phyloP scores from a whole-genome alignment of 2,329 filamentous ascomycete species.

The Thelonectria olida region DNA sequence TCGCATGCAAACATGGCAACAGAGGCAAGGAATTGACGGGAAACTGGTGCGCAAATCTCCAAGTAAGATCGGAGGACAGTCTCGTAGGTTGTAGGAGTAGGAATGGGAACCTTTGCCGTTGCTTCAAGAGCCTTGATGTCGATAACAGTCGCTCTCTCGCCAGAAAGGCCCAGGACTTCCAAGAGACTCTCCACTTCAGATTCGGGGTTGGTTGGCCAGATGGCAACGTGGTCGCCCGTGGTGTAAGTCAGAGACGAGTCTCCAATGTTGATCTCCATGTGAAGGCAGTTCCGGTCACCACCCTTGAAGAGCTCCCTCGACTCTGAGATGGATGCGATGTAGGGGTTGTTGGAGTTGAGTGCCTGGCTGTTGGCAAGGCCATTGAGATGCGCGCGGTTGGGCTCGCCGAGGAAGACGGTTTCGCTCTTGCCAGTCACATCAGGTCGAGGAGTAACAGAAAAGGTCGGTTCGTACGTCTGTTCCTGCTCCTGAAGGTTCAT shows the following conservation, averaged over 20 bases:
- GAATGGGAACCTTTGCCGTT: slow-evolving; percentile 97
- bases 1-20: slow-evolving; percentile 89
- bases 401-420: slow-evolving; percentile 92
- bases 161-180: slow-evolving; percentile 75
- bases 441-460: slow-evolving; percentile 80
- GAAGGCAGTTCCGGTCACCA: slow-evolving; percentile 92
- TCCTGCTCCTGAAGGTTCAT: slow-evolving; percentile 95
- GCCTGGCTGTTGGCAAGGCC: slow-evolving; percentile 79
- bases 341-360: slow-evolving; percentile 97
- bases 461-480: slow-evolving; percentile 92
- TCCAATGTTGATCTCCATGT: slow-evolving; percentile 92
- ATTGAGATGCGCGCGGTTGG: slow-evolving; percentile 94
- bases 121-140: slow-evolving; percentile 90
- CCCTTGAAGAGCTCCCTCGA: slow-evolving; percentile 91
- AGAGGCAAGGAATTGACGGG: slow-evolving; percentile 90
- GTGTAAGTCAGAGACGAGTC: slow-evolving; percentile 91
- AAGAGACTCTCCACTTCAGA: slow-evolving; percentile 92
- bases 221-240: slow-evolving; percentile 94
- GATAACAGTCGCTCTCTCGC: slow-evolving; percentile 84
- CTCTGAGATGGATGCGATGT: slow-evolving; percentile 90
- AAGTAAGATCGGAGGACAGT: slow-evolving; percentile 93
- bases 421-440: slow-evolving; percentile 77
- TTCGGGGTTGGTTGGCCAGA: slow-evolving; percentile 97
- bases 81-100: slow-evolving; percentile 95
- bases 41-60: slow-evolving; percentile 94